phyloP scores from a whole-genome alignment of 1,139 yeast species.

The Scheffersomyces illinoinensis region DNA sequence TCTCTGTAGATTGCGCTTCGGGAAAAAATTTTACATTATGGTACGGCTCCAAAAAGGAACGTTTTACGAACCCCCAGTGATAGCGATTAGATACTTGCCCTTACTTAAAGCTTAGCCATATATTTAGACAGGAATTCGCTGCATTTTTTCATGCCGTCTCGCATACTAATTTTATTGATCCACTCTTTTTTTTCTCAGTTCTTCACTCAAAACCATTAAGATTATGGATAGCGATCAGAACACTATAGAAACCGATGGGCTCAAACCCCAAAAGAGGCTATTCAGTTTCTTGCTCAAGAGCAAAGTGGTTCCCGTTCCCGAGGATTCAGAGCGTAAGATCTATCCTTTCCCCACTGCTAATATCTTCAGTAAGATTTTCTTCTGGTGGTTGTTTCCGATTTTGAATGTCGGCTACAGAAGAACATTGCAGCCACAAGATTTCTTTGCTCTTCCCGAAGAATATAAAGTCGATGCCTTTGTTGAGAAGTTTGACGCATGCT shows the following conservation, averaged over 20 bases:
- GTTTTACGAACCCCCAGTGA: background rate
- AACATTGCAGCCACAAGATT: constrained; percentile 63
- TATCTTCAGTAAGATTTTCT: constrained; percentile 35
- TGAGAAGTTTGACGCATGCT: constrained; percentile 26
- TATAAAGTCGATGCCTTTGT: constrained; percentile 50
- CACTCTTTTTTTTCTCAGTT: background rate
- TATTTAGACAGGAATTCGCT: background rate
- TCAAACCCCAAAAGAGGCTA: constrained; percentile 11
- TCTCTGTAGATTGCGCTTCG: background rate
- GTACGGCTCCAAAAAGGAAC: background rate
- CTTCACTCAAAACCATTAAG: background rate
- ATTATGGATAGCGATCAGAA: background rate
- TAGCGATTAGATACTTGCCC: no score
- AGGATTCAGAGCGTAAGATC: constrained; percentile 46
- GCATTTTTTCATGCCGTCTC: background rate
- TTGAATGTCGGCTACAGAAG: constrained; percentile 65
- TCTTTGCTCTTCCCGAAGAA: constrained; percentile 54
- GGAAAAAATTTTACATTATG: background rate
- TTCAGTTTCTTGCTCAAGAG: constrained; percentile 12
- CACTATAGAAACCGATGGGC: background rate
- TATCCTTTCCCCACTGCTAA: constrained; percentile 40
- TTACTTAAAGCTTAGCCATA: background rate
- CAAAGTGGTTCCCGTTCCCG: constrained; percentile 54
- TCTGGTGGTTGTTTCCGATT: constrained; percentile 61
- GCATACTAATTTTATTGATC: background rate